Conservation (phyloP, 148 eudicot genomes). For the Agrostemma githago region DNA sequence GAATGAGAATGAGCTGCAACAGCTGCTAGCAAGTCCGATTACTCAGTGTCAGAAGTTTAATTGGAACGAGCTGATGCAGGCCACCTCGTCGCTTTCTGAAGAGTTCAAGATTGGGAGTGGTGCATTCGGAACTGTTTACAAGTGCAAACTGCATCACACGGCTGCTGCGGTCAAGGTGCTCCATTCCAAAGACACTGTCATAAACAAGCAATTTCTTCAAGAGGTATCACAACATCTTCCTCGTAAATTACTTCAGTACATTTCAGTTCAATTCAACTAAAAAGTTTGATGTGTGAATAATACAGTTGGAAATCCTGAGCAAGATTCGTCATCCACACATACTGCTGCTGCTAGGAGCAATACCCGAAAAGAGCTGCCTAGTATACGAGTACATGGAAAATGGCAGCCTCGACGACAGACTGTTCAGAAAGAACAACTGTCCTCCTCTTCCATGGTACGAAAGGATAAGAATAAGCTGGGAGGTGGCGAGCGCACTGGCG, state of each 20-base stretch:
- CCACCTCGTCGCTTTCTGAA: constrained; percentile 66
- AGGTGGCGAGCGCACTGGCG: constrained; percentile 59
- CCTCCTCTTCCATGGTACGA: constrained; percentile 64
- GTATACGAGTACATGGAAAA: constrained; percentile 78
- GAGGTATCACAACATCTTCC: constrained; percentile 49
- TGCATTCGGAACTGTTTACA: constrained; percentile 80
- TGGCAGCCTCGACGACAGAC: constrained; percentile 76
- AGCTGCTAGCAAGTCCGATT: constrained; percentile 37
- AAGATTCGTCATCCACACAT: constrained; percentile 77
- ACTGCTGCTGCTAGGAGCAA: constrained; percentile 80
- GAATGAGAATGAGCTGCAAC: constrained; percentile 51
- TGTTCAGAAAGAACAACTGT: constrained; percentile 46
- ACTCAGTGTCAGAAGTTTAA: constrained; percentile 61
- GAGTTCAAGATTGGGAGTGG: constrained; percentile 75
- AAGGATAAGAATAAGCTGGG: constrained; percentile 59
- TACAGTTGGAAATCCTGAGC: constrained; percentile 85
- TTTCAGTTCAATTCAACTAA: constrained; percentile 10
- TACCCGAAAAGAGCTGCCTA: constrained; percentile 75
- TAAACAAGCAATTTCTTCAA: constrained; percentile 72
- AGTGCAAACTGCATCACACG: constrained; percentile 79
- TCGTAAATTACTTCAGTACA: not conserved
- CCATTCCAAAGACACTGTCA: constrained; percentile 55
- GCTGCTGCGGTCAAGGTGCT: constrained; percentile 83
- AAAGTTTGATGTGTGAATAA: not conserved
- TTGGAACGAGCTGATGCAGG: constrained; percentile 76